Evolutionary conservation across 805 yeast genomes (phyloP).

Genomic region (Spathaspora passalidarum): DNA sequence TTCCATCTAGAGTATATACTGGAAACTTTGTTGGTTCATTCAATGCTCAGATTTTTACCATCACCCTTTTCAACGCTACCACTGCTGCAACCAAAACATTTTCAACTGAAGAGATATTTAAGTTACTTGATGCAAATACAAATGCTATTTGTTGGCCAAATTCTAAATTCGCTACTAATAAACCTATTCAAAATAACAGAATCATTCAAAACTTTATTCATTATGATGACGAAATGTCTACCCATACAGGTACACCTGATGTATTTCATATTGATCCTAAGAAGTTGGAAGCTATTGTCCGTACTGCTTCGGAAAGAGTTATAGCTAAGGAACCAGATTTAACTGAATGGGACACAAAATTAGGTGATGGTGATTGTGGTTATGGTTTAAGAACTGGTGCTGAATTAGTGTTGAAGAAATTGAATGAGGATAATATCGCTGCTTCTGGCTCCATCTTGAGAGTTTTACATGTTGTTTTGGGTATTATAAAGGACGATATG

Average conservation of each 20-base stretch:
- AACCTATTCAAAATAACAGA: slow-evolving; percentile 19
- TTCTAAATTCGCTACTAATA: slow-evolving; percentile 10
- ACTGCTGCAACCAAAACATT: slow-evolving; percentile 21
- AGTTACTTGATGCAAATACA: slow-evolving; percentile 28
- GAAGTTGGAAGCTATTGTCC: slow-evolving; percentile 15
- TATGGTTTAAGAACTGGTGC: slow-evolving; percentile 34
- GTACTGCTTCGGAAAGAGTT: slow-evolving; percentile 24
- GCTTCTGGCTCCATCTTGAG: slow-evolving; percentile 21
- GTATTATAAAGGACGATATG: slow-evolving; percentile 32
- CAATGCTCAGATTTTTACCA: slow-evolving; percentile 36
- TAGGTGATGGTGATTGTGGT: slow-evolving; percentile 47
- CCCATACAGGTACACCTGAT: slow-evolving; percentile 11
- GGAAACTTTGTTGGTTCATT: slow-evolving; percentile 34
- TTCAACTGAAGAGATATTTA: slow-evolving; percentile 18
- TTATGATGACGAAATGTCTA: slow-evolving; percentile 15
- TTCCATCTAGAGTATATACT: slow-evolving; percentile 26
- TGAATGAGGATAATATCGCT: slow-evolving; percentile 19
- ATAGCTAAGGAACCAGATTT: slow-evolving; percentile 31
- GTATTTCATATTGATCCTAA: slow-evolving; percentile 13
- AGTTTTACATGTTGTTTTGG: slow-evolving; percentile 21
- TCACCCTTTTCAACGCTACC: slow-evolving; percentile 32
- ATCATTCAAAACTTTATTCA: slow-evolving; percentile 23
- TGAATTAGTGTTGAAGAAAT: slow-evolving; percentile 20
- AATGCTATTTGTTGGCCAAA: slow-evolving; percentile 30
- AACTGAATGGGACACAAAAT: slow-evolving; percentile 39